Evolutionary conservation across 768 basidiomycete species (phyloP).

Genomic region (Mycena amicta): DNA sequence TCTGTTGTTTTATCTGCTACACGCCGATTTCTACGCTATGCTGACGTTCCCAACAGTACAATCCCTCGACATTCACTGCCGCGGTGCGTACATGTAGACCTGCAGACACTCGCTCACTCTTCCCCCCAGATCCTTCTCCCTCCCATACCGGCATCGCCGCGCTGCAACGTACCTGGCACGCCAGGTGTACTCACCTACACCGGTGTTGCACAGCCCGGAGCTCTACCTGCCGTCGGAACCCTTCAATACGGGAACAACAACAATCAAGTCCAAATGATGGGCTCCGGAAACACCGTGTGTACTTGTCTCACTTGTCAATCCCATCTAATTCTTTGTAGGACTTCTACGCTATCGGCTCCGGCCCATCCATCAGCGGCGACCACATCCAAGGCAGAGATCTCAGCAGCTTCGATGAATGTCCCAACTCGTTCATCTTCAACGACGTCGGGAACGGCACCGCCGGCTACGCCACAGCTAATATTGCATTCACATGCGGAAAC

Average conservation of each 20-base stretch:
- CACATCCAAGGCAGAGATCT: background rate
- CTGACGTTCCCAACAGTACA: constrained; percentile 1
- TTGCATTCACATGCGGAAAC: background rate
- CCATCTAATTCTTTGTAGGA: background rate
- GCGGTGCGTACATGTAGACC: background rate
- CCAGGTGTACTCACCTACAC: background rate
- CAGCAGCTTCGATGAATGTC: background rate
- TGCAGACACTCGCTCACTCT: background rate
- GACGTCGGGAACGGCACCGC: background rate
- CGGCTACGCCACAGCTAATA: background rate
- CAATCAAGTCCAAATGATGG: constrained; percentile 5
- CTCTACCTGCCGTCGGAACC: background rate
- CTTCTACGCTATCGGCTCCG: constrained; percentile 6
- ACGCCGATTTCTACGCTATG: background rate
- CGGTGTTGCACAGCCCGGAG: no score
- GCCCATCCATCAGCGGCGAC: background rate
- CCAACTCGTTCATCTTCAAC: constrained; percentile 2
- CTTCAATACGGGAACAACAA: background rate
- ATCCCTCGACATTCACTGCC: constrained; percentile 5
- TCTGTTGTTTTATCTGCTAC: background rate
- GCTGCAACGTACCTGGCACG: constrained; percentile 11
- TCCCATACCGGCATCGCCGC: background rate
- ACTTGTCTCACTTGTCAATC: background rate
- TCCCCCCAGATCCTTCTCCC: background rate
- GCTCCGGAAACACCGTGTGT: constrained; percentile 7